Evolutionary conservation across 176 grass and related monocot species (phyloP).

Genomic region (Eragrostis nindensis): DNA sequence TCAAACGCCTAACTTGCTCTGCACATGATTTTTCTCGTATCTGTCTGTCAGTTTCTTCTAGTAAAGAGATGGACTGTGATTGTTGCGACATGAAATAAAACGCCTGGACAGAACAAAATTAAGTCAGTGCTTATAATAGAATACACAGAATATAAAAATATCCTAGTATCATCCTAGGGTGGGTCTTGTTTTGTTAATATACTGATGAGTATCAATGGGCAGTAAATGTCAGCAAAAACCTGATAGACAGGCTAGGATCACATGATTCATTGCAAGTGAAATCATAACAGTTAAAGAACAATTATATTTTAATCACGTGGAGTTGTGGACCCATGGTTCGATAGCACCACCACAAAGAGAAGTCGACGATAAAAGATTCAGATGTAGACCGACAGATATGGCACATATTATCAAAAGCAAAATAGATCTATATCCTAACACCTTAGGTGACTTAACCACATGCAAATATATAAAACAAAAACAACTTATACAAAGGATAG

Average conservation of each 20-base stretch:
- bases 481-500: neutral
- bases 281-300: neutral
- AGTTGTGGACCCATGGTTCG: neutral
- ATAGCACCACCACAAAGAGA: neutral
- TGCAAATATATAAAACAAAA: constrained; percentile 13
- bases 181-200: neutral
- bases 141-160: constrained; percentile 23
- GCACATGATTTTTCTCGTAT: constrained; percentile 81
- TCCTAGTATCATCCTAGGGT: neutral
- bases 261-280: neutral
- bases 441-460: neutral
- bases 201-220: neutral
- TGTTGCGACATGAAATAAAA: constrained; percentile 89
- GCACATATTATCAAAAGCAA: neutral
- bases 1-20: constrained; percentile 81
- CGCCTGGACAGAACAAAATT: constrained; percentile 55
- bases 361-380: neutral
- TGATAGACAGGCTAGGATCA: neutral
- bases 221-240: neutral
- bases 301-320: constrained; percentile 3
- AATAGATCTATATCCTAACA: neutral
- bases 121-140: constrained; percentile 24
- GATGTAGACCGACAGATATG: neutral
- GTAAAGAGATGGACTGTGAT: constrained; percentile 70
- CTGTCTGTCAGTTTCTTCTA: constrained; percentile 87